phyloP scores from a whole-genome alignment of 352 stramenopile species.

The Blastocystis sp. region DNA sequence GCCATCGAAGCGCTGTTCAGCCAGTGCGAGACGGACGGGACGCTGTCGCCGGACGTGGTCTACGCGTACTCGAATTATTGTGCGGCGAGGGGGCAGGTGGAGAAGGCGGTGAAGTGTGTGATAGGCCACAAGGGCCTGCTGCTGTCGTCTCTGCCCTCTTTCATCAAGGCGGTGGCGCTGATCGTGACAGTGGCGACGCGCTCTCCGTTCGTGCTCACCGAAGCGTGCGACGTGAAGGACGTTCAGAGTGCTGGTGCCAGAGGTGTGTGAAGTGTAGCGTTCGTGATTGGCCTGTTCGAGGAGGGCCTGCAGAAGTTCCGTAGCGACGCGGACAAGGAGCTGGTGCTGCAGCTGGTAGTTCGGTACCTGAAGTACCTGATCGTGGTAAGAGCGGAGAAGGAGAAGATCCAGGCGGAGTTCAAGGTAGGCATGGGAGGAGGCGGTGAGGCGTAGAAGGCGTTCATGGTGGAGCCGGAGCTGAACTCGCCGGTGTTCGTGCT shows the following conservation, averaged over 20 bases:
- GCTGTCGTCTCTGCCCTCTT: neutral
- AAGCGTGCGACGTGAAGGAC: neutral
- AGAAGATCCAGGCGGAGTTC: neutral
- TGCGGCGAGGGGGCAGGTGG: conserved; percentile 19
- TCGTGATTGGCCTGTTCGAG: neutral
- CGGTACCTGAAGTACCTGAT: conserved; percentile 57
- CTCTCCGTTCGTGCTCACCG: neutral
- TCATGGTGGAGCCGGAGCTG: conserved; percentile 39
- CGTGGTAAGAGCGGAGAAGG: neutral
- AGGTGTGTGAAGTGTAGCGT: neutral
- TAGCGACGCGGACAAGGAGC: neutral
- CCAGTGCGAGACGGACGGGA: neutral
- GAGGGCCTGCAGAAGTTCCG: conserved; percentile 5
- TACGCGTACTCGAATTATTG: conserved; percentile 13
- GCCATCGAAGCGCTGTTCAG: neutral
- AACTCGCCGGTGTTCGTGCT: conserved; percentile 47
- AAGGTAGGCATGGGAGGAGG: neutral
- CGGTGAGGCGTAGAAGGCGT: neutral
- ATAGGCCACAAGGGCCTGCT: neutral
- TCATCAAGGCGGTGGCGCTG: neutral
- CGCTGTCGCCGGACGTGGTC: neutral
- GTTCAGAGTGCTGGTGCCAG: neutral
- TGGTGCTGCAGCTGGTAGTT: conserved; percentile 10
- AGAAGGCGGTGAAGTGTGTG: conserved; percentile 8
- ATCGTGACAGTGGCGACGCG: neutral